Conservation (phyloP, 2,329 filamentous ascomycete genomes). For the Aspergillus sclerotialis region DNA sequence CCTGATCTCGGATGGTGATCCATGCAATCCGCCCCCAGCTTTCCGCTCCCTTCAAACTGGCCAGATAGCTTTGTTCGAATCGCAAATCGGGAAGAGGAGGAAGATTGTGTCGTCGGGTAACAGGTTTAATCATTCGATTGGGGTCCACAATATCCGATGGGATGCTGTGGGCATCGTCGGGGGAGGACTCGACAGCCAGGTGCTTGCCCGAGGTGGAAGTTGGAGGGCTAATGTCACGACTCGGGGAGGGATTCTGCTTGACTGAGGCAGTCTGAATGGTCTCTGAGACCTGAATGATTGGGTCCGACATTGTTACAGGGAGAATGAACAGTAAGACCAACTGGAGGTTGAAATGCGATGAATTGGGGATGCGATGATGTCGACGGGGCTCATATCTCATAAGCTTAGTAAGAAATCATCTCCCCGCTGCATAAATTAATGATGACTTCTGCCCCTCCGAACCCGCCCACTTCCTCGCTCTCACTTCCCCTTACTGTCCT, state of each 20-base stretch:
- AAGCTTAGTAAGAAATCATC: no score
- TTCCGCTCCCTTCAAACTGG: constrained; percentile 74
- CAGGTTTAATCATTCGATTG: constrained; percentile 26
- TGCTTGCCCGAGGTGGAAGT: constrained; percentile 63
- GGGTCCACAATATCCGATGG: constrained; percentile 42
- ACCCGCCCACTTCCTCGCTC: constrained; percentile 3
- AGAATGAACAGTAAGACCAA: neutral
- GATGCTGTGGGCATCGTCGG: constrained; percentile 37
- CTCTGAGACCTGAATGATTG: constrained; percentile 64
- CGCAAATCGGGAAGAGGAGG: constrained; percentile 74
- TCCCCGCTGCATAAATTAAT: no score
- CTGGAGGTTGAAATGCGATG: no score
- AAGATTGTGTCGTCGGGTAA: constrained; percentile 43
- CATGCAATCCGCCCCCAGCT: constrained; percentile 71
- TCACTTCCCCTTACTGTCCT: constrained; percentile 2
- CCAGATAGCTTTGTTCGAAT: constrained; percentile 97
- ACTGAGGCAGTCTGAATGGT: constrained; percentile 76
- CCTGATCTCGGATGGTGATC: constrained; percentile 86
- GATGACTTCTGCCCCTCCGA: constrained; percentile 4
- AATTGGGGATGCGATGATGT: no score
- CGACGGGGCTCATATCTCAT: no score
- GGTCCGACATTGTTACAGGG: constrained; percentile 45
- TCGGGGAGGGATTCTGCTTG: constrained; percentile 61
- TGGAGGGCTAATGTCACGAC: constrained; percentile 72
- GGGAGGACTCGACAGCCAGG: constrained; percentile 50